Base-by-base conservation (phyloP, 805 yeast genomes). In the Cyberlindnera galapagoensis region DNA sequence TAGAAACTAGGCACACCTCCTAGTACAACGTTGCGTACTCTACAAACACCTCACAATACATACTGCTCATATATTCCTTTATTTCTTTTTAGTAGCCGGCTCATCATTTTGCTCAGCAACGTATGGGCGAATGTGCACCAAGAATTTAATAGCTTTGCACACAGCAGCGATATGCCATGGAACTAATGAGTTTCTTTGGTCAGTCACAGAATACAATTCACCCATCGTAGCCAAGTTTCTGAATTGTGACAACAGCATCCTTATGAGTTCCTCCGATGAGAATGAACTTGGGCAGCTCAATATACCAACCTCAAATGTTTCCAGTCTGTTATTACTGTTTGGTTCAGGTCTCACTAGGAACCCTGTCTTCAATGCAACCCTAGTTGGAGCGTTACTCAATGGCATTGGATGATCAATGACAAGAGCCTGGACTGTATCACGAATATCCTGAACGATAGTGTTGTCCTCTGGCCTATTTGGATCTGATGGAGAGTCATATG, bases 131-230 rank as follows among this genome's bases (percentile, higher is more conserved):
- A 80, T 53, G 51, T 81, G 86, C 1, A 74, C 71, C 35, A 82
- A 53, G 30, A 67, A 69, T 30, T 67, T 73, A 47, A 82, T 54
- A 42, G 74, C 62, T 44, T 76, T 80, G 19, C 71, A 65, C 9
- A 83, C 92, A 0, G 86, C 76, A 10, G 71, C 56, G 16, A 82
- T 67, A 52, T 83, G 90, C 80, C 87, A 79, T 17, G 94, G 94
- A 3, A 76, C 62, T 23, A 76, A 56, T 0, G 71, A 59, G 10
- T 53, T 51, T 4, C 44, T 47, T 6, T 55, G 52, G 17, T 50
- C 53, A 4, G 57, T 46, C 5, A 58, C 56, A 6, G 64, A 62
- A 39, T 57, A 61, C 10, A 52, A 42, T 16, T 68, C 68, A 46
- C 33, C 59, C 32, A 40, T 56, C 44, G 39, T 56, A 2, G 76